Conservation (phyloP, 2,329 filamentous ascomycete genomes). For the Graphilbum ipis-grandicollis region DNA sequence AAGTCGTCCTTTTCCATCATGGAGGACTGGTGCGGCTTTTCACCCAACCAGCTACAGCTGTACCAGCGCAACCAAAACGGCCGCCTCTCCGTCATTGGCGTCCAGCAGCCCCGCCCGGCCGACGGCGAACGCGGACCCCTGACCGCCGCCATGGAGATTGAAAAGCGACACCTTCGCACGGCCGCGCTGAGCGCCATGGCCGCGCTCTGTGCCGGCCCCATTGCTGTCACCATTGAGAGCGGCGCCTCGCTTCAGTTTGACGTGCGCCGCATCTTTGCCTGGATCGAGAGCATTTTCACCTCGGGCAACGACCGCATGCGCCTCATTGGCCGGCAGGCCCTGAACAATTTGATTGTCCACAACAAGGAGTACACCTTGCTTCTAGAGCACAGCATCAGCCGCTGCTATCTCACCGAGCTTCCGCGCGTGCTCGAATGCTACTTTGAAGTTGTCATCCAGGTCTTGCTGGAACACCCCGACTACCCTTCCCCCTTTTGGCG, state of each 20-base stretch:
- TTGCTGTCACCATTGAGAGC: conserved; percentile 77
- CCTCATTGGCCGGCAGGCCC: conserved; percentile 67
- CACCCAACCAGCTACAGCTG: conserved; percentile 73
- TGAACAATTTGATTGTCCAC: conserved; percentile 78
- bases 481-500: conserved; percentile 84
- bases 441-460: conserved; percentile 79
- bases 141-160: conserved; percentile 87
- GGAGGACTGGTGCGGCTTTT: conserved; percentile 99
- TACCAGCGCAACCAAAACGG: conserved; percentile 71
- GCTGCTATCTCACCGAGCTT: conserved; percentile 70
- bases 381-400: conserved; percentile 75
- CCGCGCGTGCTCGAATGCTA: conserved; percentile 86
- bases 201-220: conserved; percentile 68
- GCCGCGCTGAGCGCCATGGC: conserved; percentile 94
- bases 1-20: conserved; percentile 93
- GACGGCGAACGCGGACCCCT: conserved; percentile 50
- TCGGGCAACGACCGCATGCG: conserved; percentile 85
- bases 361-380: conserved; percentile 78
- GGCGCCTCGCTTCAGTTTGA: conserved; percentile 83
- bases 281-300: conserved; percentile 91
- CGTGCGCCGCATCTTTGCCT: conserved; percentile 76
- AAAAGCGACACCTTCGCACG: conserved; percentile 80
- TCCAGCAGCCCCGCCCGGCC: conserved; percentile 13
- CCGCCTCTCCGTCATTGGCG: conserved; percentile 64
- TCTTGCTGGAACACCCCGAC: conserved; percentile 67